A percentile compares a stretch with the other conserved stretches of the same genome.
Conservation (phyloP, 495 filamentous ascomycete genomes). For the Penicillium herquei region DNA sequence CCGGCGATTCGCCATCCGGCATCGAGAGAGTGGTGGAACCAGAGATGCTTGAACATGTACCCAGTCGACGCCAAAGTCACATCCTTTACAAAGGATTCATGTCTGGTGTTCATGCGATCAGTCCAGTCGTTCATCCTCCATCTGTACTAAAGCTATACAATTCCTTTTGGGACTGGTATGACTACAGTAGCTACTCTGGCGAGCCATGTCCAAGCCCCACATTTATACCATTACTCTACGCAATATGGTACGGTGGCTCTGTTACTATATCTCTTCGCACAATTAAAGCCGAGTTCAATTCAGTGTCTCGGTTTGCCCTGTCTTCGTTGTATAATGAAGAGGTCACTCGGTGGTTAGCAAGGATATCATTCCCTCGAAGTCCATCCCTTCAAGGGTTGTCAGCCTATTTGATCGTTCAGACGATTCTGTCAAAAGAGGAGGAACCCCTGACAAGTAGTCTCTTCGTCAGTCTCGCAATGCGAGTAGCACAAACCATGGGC, state of each 20-base stretch:
- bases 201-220: slow-evolving; percentile 41
- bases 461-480: slow-evolving; percentile 55
- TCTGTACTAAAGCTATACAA: slow-evolving; percentile 43
- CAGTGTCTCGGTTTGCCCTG: slow-evolving; percentile 32
- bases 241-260: slow-evolving; percentile 50
- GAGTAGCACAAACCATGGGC: slow-evolving; percentile 72
- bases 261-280: slow-evolving; percentile 44
- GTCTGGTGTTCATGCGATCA: slow-evolving; percentile 48
- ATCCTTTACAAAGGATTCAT: slow-evolving; percentile 48
- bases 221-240: slow-evolving; percentile 47
- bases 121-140: slow-evolving; percentile 44
- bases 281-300: slow-evolving; percentile 45
- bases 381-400: slow-evolving; percentile 44
- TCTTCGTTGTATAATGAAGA: slow-evolving; percentile 43
- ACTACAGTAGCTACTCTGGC: slow-evolving; percentile 44
- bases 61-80: slow-evolving; percentile 46
- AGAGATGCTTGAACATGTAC: slow-evolving; percentile 45
- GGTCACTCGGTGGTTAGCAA: slow-evolving; percentile 42
- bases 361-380: slow-evolving; percentile 46
- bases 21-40: slow-evolving; percentile 39
- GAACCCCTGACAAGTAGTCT: slow-evolving; percentile 48
- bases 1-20: slow-evolving; percentile 36
- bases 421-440: slow-evolving; percentile 47
- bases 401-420: slow-evolving; percentile 47
- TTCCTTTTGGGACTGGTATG: slow-evolving; percentile 51